Conservation (phyloP, 257 asterid genomes). For the Capsicum baccatum region DNA sequence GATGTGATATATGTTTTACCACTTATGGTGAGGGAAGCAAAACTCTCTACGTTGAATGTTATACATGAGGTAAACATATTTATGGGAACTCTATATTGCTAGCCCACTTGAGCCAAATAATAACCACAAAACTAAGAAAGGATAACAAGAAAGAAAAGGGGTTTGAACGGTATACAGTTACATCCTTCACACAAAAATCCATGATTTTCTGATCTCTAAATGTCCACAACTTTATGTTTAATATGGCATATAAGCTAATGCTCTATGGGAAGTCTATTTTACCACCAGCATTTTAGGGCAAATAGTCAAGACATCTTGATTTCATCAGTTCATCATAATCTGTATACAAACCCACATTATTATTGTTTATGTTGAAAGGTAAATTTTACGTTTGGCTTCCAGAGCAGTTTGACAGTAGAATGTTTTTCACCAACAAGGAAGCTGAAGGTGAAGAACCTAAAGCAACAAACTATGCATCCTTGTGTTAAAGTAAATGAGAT, state of each 20-base stretch:
- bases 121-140: not conserved
- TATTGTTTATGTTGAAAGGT: not conserved
- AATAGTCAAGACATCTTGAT: not conserved
- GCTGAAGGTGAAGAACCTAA: not conserved
- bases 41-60: not conserved
- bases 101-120: not conserved
- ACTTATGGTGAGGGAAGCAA: not conserved
- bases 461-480: not conserved
- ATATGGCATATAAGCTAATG: constrained; percentile 1
- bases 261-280: not conserved
- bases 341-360: not conserved
- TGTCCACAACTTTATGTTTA: not conserved
- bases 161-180: not conserved
- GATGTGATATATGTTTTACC: not conserved
- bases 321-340: constrained; percentile 14
- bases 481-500: not conserved
- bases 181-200: not conserved
- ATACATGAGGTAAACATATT: not conserved
- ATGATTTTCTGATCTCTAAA: constrained; percentile 1
- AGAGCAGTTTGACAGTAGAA: not conserved
- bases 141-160: not conserved
- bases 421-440: constrained; percentile 1
- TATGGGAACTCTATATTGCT: not conserved
- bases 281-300: not conserved
- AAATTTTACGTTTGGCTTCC: not conserved